Conservation (phyloP, 371 early-diverging fungal species). For the Mortierella sp. region DNA sequence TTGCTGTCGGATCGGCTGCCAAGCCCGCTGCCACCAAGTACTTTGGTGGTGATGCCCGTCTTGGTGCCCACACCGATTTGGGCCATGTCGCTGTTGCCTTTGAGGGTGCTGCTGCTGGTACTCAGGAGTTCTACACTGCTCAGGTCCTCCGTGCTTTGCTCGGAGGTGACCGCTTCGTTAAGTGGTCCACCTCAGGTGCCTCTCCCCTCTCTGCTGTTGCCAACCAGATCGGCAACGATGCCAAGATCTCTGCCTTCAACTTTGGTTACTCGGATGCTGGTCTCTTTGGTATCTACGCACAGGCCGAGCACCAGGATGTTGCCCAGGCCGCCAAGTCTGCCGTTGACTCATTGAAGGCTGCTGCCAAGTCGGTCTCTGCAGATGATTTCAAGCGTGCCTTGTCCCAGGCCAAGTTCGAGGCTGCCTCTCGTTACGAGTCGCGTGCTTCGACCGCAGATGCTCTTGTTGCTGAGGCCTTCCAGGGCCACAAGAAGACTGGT, state of each 20-base stretch:
- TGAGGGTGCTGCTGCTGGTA: conserved; percentile 72
- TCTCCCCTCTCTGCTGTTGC: conserved; percentile 79
- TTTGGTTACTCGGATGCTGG: conserved; percentile 93
- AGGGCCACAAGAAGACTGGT: conserved; percentile 59
- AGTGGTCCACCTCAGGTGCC: conserved; percentile 77
- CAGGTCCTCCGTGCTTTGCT: conserved; percentile 85
- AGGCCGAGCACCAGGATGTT: conserved; percentile 71
- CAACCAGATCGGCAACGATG: conserved; percentile 61
- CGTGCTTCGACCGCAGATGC: conserved; percentile 60
- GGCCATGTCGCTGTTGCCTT: conserved; percentile 86
- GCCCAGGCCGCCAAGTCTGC: conserved; percentile 72
- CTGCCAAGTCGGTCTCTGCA: conserved; percentile 64
- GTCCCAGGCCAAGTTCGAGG: conserved; percentile 86
- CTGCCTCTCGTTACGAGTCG: conserved; percentile 70
- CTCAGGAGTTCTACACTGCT: conserved; percentile 77
- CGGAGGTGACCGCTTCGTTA: conserved; percentile 79
- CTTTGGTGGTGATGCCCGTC: conserved; percentile 88
- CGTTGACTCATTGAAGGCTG: conserved; percentile 78
- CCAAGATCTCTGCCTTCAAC: conserved; percentile 82
- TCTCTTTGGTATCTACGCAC: conserved; percentile 86
- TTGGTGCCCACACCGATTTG: conserved; percentile 55
- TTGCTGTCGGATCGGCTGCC: conserved; percentile 60
- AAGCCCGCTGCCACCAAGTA: conserved; percentile 67
- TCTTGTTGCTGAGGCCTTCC: conserved; percentile 57
- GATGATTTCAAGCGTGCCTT: conserved; percentile 83